Base-by-base conservation (phyloP, 1,284 basidiomycete species). In the Neonothopanus nambi region DNA sequence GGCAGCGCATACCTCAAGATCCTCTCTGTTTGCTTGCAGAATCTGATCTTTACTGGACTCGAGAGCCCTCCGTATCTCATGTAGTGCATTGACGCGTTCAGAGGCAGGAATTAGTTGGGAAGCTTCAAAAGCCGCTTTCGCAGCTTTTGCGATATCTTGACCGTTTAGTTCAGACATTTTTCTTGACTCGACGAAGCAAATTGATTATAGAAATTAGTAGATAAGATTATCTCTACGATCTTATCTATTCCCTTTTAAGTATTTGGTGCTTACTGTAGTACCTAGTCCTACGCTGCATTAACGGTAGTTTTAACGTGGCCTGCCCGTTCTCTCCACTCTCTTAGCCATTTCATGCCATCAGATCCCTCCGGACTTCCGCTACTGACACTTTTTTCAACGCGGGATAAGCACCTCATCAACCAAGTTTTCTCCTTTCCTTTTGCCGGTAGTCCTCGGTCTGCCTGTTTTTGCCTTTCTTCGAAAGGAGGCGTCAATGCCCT, bases 41-140 rank as follows among this genome's bases (percentile, higher is more conserved):
- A 98, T 89, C 5, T 82, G 80, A 35, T 78, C 74, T 66, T 85
- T 91, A 52, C 77, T 78, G 15, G 71, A 67, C 40, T 80, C 78
- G 36, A 98, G 80, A 48, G 88, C 82, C 35, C 76, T 71, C 39
- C 80, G 78, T 61, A 98, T 91, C 51, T 80, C 77, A 54, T 81
- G 69, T 1, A 98, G 77, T 0, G 93, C 93, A 12, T 74, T 73
- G 58, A 89, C 77, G 28, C 93, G 81, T 61, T 91, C 85, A 0
- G 75, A 65, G 0, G 85, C 69, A 37, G 82, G 73, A 49, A 95
- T 76, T 18, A 95, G 78, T 67, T 96, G 94, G 9, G 93, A 93
- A 12, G 80, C 80, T 62, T 95, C 87, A 63, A 95, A 97, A 0
- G 95, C 91, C 15, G 72, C 67, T 66, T 93, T 93, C 18, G 93